Evolutionary conservation across 345 rosid genomes (phyloP), one percentile per base, ranked within the genome.

Genomic region (Citrus inodora): DNA sequence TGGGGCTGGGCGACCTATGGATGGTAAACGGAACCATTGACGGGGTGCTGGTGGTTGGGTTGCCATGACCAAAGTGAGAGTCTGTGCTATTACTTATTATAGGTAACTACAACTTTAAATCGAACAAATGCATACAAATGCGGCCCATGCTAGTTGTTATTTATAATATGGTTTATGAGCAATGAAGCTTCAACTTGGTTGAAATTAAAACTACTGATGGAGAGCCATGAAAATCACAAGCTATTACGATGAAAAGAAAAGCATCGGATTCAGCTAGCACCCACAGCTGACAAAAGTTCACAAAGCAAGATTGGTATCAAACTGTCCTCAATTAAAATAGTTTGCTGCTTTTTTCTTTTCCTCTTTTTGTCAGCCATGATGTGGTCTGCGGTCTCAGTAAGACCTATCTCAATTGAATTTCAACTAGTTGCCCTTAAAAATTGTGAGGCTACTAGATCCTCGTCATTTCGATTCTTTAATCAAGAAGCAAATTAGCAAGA

Each of bases 11-110:
- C 91, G 88, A 33, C 80, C 76, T 22, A 89, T 51, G 58, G 92
- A 86, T 32, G 86, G 64, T 70, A 87, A 82, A 72, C 93, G 93
- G 46, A 83, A 83, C 93, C 93, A 90, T 17, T 86, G 88, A 58
- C 92, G 90, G 71, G 88, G 1, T 22, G 74, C 84, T 14, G 82
- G 80, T 19, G 61, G 90, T 80, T 80, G 88, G 86, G 69, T 72
- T 61, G 93, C 82, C 90, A 89, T 87, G 62, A 37, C 27, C 21
- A 21, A 24, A 22, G 9, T 7, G 35, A 32, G 61, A 8, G 53
- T 8, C 14, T n/a, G 19, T n/a, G 21, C 4, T n/a, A 19, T 33
- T 19, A 25, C 16, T 19, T 25, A 7, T 8, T 11, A 7, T 9
- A 59, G 60, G 32, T 51, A 69, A 13, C 22, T n/a, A 46, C 61